phyloP scores from a whole-genome alignment of 305 asterid species.

The Nicotiana rustica region DNA sequence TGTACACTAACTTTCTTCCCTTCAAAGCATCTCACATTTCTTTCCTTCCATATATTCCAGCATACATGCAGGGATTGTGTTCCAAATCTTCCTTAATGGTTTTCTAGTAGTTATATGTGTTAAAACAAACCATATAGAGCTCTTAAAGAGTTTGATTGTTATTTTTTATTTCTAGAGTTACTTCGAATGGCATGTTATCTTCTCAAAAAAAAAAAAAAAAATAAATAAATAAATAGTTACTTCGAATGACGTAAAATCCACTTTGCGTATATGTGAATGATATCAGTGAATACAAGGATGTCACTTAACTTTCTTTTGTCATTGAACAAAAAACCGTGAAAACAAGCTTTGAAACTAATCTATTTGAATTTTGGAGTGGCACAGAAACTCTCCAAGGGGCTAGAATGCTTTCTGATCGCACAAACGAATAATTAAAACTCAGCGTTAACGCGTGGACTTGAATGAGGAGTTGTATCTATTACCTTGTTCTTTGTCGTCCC shows the following conservation, averaged over 20 bases:
- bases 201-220: no score
- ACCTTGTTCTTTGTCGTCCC: not conserved
- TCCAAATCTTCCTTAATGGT: no score
- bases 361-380: not conserved
- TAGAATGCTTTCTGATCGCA: not conserved
- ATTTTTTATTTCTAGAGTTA: not conserved
- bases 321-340: not conserved
- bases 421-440: not conserved
- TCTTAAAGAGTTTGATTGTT: not conserved
- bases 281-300: not conserved
- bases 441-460: not conserved
- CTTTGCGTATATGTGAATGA: not conserved
- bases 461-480: not conserved
- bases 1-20: no score
- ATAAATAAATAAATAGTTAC: no score
- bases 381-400: not conserved
- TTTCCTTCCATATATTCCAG: no score
- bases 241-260: not conserved
- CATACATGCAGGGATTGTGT: no score
- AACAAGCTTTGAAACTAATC: not conserved
- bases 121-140: not conserved
- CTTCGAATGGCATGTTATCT: not conserved
- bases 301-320: not conserved
- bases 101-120: no score
- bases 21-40: no score